Base-by-base conservation (phyloP, 2,329 filamentous ascomycete genomes). In the Neoarthrinium moseri region DNA sequence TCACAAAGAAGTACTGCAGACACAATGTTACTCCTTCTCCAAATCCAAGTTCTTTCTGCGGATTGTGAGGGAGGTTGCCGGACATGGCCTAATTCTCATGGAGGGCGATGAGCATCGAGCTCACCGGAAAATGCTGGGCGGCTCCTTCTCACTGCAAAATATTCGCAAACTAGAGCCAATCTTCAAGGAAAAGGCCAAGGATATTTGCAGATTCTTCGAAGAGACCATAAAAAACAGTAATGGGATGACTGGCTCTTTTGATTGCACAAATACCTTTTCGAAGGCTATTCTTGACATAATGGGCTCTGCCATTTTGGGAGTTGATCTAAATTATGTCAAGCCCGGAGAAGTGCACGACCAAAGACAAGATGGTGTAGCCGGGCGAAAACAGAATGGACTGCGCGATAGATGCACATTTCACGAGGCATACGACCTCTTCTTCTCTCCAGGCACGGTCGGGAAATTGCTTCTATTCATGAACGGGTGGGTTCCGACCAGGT, bases 21-120 rank as follows among this genome's bases (percentile, higher is more conserved):
- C 56, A 17, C 53, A 62, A 18, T 59, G 56, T 43, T 40, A 39
- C 21, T 23, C 43, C 5, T 40, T 40, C 24, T 12, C 8, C n/a
- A 39, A 39, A n/a, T 11, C 26, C 11, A 32, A 40, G 12, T 13
- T 11, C 7, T 63, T 56, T 38, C 48, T 42, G 20, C 52, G 56
- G 6, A 51, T 65, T 15, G 49, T 55, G 3, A 54, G 48, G 13
- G 51, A 55, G 27, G 49, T 62, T 21, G 46, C 53, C 4, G 60
- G 58, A 3, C 45, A 53, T 4, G 68, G 66, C 1, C 51, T 71
- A 3, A 57, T 65, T 2, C 65, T 68, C 27, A 53, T 61, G 10
- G 64, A 70, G 39, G 64, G 62, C 12, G 62, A 64, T 10, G 53
- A 61, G 36, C 68, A 72, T 39, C 60, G 57, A 29, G 47, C 49